phyloP scores from a whole-genome alignment of 805 yeast species.

The Lachancea mirantina region DNA sequence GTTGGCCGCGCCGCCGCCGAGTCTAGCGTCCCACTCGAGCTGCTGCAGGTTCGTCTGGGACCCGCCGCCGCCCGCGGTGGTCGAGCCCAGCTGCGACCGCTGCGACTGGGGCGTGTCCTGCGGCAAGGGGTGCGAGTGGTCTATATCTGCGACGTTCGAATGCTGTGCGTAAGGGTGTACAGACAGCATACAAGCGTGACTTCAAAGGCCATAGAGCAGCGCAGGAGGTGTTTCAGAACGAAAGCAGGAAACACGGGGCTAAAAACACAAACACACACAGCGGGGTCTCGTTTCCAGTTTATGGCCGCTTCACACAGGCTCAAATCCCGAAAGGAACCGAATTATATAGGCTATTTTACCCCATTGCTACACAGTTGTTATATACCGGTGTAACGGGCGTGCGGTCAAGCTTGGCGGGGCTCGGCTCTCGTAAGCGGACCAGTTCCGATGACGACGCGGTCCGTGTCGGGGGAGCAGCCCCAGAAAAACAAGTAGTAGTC shows the following conservation, averaged over 20 bases:
- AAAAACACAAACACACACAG: not conserved
- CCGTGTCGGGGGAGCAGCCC: constrained; percentile 1
- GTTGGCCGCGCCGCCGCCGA: not conserved
- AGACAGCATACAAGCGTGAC: not conserved
- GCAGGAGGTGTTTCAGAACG: too few relatives aligned
- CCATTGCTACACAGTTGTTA: too few relatives aligned
- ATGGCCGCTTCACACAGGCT: too few relatives aligned
- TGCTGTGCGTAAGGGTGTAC: not conserved
- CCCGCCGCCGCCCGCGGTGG: not conserved
- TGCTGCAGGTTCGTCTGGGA: not conserved
- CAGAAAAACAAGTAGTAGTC: constrained; percentile 10
- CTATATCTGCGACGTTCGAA: not conserved
- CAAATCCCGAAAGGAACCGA: constrained; percentile 3
- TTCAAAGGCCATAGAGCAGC: too few relatives aligned
- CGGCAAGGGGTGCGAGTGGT: not conserved
- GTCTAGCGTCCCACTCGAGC: too few relatives aligned
- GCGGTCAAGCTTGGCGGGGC: not conserved
- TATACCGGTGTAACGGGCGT: constrained; percentile 1
- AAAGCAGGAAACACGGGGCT: not conserved
- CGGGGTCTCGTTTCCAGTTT: not conserved
- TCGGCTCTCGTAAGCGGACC: constrained; percentile 1
- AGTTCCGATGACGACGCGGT: constrained; percentile 1
- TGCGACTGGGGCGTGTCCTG: not conserved
- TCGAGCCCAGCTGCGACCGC: constrained; percentile 1
- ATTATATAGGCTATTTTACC: too few relatives aligned